These are phyloP conservation scores for Salix udensis DNA, from an alignment of 345 rosid genomes.

Conservation along the genomic window DNA sequence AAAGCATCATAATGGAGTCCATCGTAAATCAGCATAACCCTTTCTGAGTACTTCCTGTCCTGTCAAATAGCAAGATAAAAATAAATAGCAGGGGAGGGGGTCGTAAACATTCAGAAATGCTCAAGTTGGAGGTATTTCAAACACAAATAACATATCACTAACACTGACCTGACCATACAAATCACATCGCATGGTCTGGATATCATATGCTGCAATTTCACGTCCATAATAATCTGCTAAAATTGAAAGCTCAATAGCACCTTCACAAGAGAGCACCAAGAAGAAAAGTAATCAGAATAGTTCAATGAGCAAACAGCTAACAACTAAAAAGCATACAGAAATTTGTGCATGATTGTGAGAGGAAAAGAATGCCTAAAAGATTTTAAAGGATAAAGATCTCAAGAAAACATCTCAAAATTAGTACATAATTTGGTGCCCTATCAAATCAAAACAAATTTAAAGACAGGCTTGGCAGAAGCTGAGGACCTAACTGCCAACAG, in stretches of 20 bases:
- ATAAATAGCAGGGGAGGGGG: background rate
- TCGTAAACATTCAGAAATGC: background rate
- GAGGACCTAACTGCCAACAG: background rate
- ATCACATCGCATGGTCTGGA: constrained; percentile 84
- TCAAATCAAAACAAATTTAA: background rate
- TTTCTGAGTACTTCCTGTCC: constrained; percentile 62
- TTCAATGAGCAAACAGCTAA: background rate
- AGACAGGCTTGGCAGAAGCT: background rate
- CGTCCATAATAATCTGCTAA: constrained; percentile 75
- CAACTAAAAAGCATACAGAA: background rate
- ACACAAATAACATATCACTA: background rate
- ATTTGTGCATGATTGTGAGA: background rate
- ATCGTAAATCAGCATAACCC: constrained; percentile 87
- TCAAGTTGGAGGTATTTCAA: background rate
- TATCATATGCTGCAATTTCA: constrained; percentile 90
- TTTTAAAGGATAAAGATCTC: background rate
- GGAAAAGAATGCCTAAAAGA: background rate
- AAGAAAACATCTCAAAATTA: background rate
- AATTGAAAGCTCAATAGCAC: constrained; percentile 95
- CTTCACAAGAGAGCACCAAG: constrained; percentile 31
- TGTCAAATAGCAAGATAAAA: constrained; percentile 30
- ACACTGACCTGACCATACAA: constrained; percentile 84
- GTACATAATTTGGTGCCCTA: background rate
- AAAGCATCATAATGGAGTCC: constrained; percentile 96
- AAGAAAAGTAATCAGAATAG: constrained; percentile 6